phyloP scores from a whole-genome alignment of 148 eudicot genomes.

The Chenopodium formosanum region DNA sequence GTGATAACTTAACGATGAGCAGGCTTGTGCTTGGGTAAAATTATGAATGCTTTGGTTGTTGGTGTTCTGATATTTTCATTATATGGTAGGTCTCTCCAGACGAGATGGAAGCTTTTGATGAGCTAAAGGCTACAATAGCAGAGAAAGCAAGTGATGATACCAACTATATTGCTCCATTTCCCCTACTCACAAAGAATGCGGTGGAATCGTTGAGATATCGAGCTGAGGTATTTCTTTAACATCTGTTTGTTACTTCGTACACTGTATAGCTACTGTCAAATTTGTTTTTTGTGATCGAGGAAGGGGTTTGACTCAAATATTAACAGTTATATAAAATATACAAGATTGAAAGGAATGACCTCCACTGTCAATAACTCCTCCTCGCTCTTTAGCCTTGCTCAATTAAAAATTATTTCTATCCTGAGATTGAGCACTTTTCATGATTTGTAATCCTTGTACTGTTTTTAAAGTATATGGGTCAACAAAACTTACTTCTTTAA shows the following conservation, averaged over 20 bases:
- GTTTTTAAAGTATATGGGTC: background rate
- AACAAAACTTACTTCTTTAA: background rate
- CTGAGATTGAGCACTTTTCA: background rate
- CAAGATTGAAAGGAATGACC: background rate
- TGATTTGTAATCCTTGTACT: background rate
- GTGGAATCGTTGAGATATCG: conserved; percentile 92
- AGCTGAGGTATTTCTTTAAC: conserved; percentile 62
- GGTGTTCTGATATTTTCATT: conserved; percentile 18
- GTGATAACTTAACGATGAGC: background rate
- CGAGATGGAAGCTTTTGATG: conserved; percentile 73
- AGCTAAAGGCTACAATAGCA: conserved; percentile 61
- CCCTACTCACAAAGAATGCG: conserved; percentile 74
- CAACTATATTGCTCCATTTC: conserved; percentile 78
- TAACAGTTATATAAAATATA: background rate
- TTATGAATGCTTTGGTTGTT: background rate
- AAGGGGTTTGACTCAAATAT: background rate
- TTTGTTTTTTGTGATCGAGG: background rate
- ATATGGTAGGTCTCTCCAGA: conserved; percentile 69
- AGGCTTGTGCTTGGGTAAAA: background rate
- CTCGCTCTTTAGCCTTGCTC: background rate
- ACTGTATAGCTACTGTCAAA: background rate
- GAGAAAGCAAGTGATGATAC: conserved; percentile 53
- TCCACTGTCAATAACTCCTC: background rate
- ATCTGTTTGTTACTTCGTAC: background rate
- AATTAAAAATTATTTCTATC: background rate